phyloP scores from a whole-genome alignment of 495 filamentous ascomycete species.

The Aspergillus indologenus region DNA sequence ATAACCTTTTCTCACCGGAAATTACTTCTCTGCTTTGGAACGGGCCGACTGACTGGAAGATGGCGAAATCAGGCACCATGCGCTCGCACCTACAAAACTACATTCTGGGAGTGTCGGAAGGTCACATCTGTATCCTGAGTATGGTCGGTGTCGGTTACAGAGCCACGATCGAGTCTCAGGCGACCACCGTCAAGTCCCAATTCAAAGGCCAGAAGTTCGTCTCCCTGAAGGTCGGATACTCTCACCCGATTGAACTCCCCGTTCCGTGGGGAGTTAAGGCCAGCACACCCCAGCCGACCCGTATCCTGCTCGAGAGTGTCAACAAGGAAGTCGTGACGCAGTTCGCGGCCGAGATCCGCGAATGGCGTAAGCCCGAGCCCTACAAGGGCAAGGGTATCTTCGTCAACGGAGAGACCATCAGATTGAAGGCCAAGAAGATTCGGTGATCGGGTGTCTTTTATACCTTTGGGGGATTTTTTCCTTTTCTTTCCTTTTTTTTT shows the following conservation, averaged over 20 bases:
- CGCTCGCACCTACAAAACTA: slow-evolving; percentile 87
- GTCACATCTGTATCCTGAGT: slow-evolving; percentile 86
- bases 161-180: slow-evolving; percentile 74
- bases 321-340: slow-evolving; percentile 82
- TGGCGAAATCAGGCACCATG: slow-evolving; percentile 76
- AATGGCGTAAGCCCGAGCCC: slow-evolving; percentile 89
- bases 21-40: no score
- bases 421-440: slow-evolving; percentile 98
- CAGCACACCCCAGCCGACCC: slow-evolving; percentile 87
- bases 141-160: slow-evolving; percentile 96
- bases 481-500: slow-evolving; percentile 21
- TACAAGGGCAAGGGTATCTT: slow-evolving; percentile 99
- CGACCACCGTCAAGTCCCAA: slow-evolving; percentile 60
- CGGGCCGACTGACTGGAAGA: not conserved
- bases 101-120: slow-evolving; percentile 91
- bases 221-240: slow-evolving; percentile 90
- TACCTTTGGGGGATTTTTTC: slow-evolving; percentile 12
- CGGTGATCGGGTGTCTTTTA: slow-evolving; percentile 54
- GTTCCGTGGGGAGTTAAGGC: slow-evolving; percentile 82
- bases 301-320: slow-evolving; percentile 83
- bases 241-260: slow-evolving; percentile 86
- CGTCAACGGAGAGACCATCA: slow-evolving; percentile 94
- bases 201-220: slow-evolving; percentile 85
- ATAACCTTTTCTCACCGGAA: not conserved
- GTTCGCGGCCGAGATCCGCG: slow-evolving; percentile 83